phyloP scores from a whole-genome alignment of 805 yeast genomes.

The Kurtzmaniella cleridarum region DNA sequence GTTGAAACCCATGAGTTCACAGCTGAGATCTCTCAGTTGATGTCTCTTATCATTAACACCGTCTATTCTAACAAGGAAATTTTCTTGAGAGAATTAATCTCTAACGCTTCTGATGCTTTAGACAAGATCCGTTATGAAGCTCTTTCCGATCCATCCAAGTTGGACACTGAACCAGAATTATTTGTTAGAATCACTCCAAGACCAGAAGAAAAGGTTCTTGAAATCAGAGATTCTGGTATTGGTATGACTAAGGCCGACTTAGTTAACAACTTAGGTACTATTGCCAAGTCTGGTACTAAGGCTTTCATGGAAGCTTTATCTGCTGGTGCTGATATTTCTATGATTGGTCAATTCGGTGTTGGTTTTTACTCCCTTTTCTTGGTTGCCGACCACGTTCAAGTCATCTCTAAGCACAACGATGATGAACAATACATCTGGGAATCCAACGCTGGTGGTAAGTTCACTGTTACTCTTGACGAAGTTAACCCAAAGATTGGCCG shows the following conservation, averaged over 20 bases:
- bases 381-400: constrained; percentile 98
- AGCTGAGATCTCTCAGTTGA: constrained; percentile 99
- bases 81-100: constrained; percentile 96
- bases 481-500: constrained; percentile 81
- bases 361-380: constrained; percentile 99
- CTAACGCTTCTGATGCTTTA: constrained; percentile 98
- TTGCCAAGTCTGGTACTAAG: constrained; percentile 99
- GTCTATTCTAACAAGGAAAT: constrained; percentile 99
- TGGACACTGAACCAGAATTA: constrained; percentile 93
- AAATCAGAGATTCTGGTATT: constrained; percentile 98
- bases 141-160: constrained; percentile 81
- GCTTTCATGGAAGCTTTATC: constrained; percentile 99
- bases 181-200: constrained; percentile 96
- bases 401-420: constrained; percentile 95
- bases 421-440: constrained; percentile 99
- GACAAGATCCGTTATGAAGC: constrained; percentile 98
- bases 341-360: constrained; percentile 99
- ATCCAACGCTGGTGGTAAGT: constrained; percentile 99
- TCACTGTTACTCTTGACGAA: constrained; percentile 90
- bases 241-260: constrained; percentile 99
- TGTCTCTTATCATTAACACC: constrained; percentile 99
- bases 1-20: constrained; percentile 93
- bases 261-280: constrained; percentile 98
- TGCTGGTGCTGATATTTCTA: constrained; percentile 99
- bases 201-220: constrained; percentile 90